Percentiles rank a stretch among this genome's conserved stretches.
Evolutionary conservation across 257 asterid genomes (phyloP).

Genomic region (Haberlea rhodopensis): DNA sequence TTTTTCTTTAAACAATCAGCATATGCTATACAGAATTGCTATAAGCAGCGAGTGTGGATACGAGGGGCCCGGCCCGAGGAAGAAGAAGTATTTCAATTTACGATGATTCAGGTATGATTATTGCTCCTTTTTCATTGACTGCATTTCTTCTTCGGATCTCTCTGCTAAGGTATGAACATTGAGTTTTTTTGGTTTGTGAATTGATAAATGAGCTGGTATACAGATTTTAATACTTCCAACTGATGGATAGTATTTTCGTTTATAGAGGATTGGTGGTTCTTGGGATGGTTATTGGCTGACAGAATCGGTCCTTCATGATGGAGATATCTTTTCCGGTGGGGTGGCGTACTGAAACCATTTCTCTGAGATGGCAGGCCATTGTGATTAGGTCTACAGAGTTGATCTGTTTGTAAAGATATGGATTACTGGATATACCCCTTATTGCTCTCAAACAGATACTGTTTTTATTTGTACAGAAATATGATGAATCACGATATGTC

Average conservation of each 20-base stretch:
- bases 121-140: slow-evolving; percentile 16
- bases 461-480: not conserved
- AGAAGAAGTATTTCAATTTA: slow-evolving; percentile 76
- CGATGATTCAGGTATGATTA: slow-evolving; percentile 73
- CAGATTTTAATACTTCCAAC: not conserved
- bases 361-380: slow-evolving; percentile 8
- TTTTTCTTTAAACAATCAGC: slow-evolving; percentile 17
- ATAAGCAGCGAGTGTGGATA: slow-evolving; percentile 80
- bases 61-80: slow-evolving; percentile 92
- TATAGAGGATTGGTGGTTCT: slow-evolving; percentile 86
- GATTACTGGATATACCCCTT: not conserved
- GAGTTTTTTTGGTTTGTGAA: not conserved
- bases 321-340: slow-evolving; percentile 83
- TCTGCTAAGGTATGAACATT: slow-evolving; percentile 10
- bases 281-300: slow-evolving; percentile 99
- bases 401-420: slow-evolving; percentile 22
- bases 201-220: not conserved
- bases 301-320: slow-evolving; percentile 79
- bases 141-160: slow-evolving; percentile 8
- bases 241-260: not conserved
- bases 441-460: not conserved
- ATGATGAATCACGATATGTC: not conserved
- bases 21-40: slow-evolving; percentile 51
- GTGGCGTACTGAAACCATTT: slow-evolving; percentile 58
- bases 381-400: slow-evolving; percentile 7